Percentiles rank a stretch among this genome's conserved stretches.
These are phyloP conservation scores for Rickenella mellea DNA, from an alignment of 768 basidiomycete genomes.

Conservation along the genomic window DNA sequence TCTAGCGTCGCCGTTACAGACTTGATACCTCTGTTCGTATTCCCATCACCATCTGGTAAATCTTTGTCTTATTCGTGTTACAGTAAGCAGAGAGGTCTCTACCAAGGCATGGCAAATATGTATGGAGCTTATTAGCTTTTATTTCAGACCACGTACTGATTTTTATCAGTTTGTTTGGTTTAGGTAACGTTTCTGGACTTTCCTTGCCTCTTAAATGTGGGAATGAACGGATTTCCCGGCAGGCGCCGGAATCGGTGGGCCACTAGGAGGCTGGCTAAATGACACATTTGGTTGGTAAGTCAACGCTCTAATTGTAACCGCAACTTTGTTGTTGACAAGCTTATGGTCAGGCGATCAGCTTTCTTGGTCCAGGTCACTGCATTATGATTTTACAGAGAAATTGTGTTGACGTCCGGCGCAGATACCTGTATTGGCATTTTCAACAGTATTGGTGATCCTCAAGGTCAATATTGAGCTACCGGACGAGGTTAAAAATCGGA, in stretches of 20 bases:
- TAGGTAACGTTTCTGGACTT: slow-evolving; percentile 34
- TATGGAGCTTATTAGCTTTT: slow-evolving; percentile 19
- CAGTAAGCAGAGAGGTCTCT: slow-evolving; percentile 80
- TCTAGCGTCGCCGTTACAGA: slow-evolving; percentile 81
- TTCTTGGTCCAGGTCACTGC: slow-evolving; percentile 71
- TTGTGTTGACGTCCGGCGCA: slow-evolving; percentile 20
- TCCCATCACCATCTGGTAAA: too few species aligned
- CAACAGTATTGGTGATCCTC: slow-evolving; percentile 57
- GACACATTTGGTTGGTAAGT: slow-evolving; percentile 79
- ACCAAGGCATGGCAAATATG: slow-evolving; percentile 90
- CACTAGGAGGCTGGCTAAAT: slow-evolving; percentile 77
- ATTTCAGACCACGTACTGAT: neutral
- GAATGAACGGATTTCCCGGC: neutral
- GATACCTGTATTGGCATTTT: slow-evolving; percentile 69
- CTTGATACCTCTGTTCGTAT: slow-evolving; percentile 73
- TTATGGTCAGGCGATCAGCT: slow-evolving; percentile 60
- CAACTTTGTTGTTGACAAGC: neutral
- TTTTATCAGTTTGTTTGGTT: slow-evolving; percentile 59
- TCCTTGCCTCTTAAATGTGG: neutral
- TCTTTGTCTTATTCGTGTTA: slow-evolving; percentile 1
- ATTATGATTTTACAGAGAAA: slow-evolving; percentile 6
- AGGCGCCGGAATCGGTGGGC: slow-evolving; percentile 62
- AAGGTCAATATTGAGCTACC: slow-evolving; percentile 77
- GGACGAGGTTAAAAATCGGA: slow-evolving; percentile 51
- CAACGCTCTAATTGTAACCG: slow-evolving; percentile 1